Conservation (phyloP, 345 rosid species). For the Eutrema japonicum region DNA sequence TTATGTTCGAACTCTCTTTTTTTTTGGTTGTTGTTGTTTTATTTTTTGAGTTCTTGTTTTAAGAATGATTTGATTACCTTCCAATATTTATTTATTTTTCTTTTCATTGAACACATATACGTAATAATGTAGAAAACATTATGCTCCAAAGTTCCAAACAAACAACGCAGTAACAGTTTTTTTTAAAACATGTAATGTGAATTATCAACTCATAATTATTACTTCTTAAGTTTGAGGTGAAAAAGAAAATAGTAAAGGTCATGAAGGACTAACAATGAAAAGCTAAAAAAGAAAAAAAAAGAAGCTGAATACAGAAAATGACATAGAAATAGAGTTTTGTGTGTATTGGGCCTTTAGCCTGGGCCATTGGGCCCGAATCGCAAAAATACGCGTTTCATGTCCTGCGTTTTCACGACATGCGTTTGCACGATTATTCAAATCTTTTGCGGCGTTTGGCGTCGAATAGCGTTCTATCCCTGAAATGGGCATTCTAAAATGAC, state of each 20-base stretch:
- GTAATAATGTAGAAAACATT: too few species aligned
- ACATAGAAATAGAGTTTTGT: neutral
- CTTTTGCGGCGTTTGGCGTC: neutral
- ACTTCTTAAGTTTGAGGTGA: conserved; percentile 2
- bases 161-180: too few species aligned
- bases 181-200: too few species aligned
- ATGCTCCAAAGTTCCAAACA: too few species aligned
- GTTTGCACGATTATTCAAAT: neutral
- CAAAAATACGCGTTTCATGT: neutral
- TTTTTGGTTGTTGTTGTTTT: neutral
- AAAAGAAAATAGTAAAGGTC: neutral
- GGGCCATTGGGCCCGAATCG: neutral
- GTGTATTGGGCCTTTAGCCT: neutral
- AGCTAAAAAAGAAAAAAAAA: neutral
- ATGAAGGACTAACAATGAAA: neutral
- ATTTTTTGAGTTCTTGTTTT: neutral
- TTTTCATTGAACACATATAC: too few species aligned
- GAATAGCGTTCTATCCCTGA: neutral
- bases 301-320: neutral
- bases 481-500: neutral
- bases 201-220: neutral
- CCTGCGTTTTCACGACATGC: conserved; percentile 6
- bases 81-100: too few species aligned
- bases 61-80: neutral
- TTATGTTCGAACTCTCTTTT: neutral